phyloP scores from a whole-genome alignment of 768 basidiomycete genomes.

The Collybia mongolica region DNA sequence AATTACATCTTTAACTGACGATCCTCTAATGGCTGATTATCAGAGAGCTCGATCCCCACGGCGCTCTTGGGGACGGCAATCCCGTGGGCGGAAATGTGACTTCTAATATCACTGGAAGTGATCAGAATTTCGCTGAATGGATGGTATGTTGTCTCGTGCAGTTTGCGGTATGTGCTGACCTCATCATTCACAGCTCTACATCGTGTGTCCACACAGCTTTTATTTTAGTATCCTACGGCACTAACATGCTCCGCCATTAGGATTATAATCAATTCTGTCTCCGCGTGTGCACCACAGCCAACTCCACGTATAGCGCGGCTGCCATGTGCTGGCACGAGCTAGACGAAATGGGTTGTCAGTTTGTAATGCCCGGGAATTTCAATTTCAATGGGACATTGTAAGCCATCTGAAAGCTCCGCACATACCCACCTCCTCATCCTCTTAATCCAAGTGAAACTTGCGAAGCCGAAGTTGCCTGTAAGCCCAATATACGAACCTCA shows the following conservation, averaged over 20 bases:
- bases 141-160: constrained; percentile 26
- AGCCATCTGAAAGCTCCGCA: constrained; percentile 8
- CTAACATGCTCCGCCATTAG: constrained; percentile 11
- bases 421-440: not conserved
- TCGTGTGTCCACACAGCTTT: constrained; percentile 17
- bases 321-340: constrained; percentile 47
- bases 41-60: constrained; percentile 45
- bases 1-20: not conserved
- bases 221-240: not conserved
- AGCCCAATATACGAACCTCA: constrained; percentile 5
- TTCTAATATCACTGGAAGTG: constrained; percentile 36
- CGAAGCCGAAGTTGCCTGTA: constrained; percentile 43
- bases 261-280: constrained; percentile 38
- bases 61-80: constrained; percentile 37
- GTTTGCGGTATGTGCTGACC: not conserved
- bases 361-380: constrained; percentile 48
- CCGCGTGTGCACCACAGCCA: constrained; percentile 41
- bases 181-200: constrained; percentile 24
- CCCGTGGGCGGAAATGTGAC: constrained; percentile 47
- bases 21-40: not conserved
- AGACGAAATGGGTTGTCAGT: constrained; percentile 43
- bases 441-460: constrained; percentile 31
- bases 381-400: constrained; percentile 40
- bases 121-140: constrained; percentile 39
- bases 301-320: constrained; percentile 39